Evolutionary conservation across 176 grass and related monocot species (phyloP), one percentile per base, ranked within the genome.

Genomic region (Aegilops speltoides): DNA sequence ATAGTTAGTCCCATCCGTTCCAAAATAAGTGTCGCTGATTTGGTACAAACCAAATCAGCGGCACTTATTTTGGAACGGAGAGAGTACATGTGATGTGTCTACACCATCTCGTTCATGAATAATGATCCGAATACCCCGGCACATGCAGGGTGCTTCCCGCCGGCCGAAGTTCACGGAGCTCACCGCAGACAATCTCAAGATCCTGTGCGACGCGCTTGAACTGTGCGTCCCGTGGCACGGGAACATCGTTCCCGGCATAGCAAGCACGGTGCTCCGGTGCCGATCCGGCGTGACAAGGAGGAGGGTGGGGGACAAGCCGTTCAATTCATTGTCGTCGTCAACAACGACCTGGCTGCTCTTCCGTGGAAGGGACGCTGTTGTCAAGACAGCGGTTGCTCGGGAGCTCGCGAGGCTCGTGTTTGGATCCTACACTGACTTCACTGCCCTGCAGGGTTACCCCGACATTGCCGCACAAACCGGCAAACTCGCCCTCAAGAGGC

Each of bases 331-430:
- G 57, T 72, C 22, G 38, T 37, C 64, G 40, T 50, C 71, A 33
- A 50, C 14, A 4, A 75, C 92, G 14, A 90, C 95, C 8, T 95
- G 91, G 85, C 41, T 95, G 45, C 68, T 95, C 63, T 97, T 97
- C 85, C 87, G 33, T 32, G 95, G 95, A 24, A 64, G 22, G 7
- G 91, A 97, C 34, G n/a, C 2, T 13, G 79, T 82, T 40, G 80
- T 85, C 60, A 97, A 95, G 86, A 43, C 79, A 46, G 43, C 75
- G 10, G 62, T 97, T 61, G 87, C 91, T 8, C 64, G 72, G 31
- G 95, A 95, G 83, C 91, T 97, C 15, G 95, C 91, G 2, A 90
- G 65, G 40, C 87, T 93, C 37, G 82, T 97, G 20, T 97, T 91
- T 63, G 93, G 93, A 24, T 93, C 93, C 0, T 74, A 79, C 71